phyloP scores from a whole-genome alignment of 2,329 filamentous ascomycete genomes.

The Cyphellophora europaea region DNA sequence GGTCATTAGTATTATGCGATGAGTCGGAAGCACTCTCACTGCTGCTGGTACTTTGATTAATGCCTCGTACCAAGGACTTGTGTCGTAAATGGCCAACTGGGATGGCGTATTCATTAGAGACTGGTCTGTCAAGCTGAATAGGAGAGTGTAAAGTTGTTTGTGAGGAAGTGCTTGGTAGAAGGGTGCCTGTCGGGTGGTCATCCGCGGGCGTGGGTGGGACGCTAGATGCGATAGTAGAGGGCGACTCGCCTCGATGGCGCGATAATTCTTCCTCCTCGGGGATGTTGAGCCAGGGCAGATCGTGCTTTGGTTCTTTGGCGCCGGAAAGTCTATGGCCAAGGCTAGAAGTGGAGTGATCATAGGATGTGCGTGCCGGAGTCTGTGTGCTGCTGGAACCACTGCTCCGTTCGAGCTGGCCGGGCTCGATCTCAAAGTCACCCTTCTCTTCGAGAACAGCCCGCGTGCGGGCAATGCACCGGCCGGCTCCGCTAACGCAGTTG shows the following conservation, averaged over 20 bases:
- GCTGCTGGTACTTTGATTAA: conserved; percentile 55
- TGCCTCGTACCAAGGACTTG: conserved; percentile 3
- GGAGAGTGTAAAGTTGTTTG: neutral
- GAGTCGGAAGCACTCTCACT: conserved; percentile 52
- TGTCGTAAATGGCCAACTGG: conserved; percentile 3
- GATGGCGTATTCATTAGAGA: neutral
- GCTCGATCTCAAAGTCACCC: conserved; percentile 65
- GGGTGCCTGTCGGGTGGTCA: neutral
- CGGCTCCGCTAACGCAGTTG: conserved; percentile 78
- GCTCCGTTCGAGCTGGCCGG: neutral
- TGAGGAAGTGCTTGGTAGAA: neutral
- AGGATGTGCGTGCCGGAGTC: too few relatives aligned
- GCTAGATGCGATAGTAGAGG: neutral
- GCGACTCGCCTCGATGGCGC: neutral
- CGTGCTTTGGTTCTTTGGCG: neutral
- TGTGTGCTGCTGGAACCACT: neutral
- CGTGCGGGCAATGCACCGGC: conserved; percentile 82
- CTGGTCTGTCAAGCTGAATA: neutral
- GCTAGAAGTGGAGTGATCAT: too few relatives aligned
- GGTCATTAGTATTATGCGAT: conserved; percentile 57
- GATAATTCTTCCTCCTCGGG: neutral
- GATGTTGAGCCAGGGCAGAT: neutral
- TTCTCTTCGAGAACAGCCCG: conserved; percentile 78
- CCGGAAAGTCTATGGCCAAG: too few relatives aligned
- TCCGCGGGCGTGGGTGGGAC: conserved; percentile 1